Base-by-base conservation (phyloP, 2,329 filamentous ascomycete genomes). In the Pezicula carpinea region DNA sequence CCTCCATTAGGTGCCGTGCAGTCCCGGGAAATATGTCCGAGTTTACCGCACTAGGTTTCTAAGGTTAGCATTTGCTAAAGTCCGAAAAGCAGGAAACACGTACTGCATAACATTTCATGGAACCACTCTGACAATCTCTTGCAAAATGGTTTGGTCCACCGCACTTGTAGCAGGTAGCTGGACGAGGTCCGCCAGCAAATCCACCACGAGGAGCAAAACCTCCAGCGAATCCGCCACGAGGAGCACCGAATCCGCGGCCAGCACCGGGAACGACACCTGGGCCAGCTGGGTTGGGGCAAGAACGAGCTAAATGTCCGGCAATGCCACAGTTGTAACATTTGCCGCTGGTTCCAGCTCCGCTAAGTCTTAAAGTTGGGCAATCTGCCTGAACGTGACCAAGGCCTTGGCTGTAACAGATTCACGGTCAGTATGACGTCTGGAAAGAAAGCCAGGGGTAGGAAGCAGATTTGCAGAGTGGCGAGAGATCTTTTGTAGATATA, bases 311-410 rank as follows among this genome's bases (percentile, higher is more conserved):
- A 70, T 99, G 93, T 49, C 93, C 93, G 52, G 86, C 82, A 69
- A 95, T 85, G 60, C 89, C 91, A 69, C 93, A 99, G 73, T 89
- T 93, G 74, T 99, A 99, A 83, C 93, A 99, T 60, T 90, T 89
- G 55, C 89, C 89, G 66, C 86, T 84, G 51, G 85, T 84, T 54
- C 84, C 81, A 60, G 85, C 86, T 57, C 87, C 91, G 69, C 83
- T 95, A 68, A 99, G 72, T 60, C 93, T 89, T 56, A 99, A 82
- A 53, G 93, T 97, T 63, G 93, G 93, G 80, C 93, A 99, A 71
- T 99, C 93, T 59, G 93, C 93, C 77, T 99, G 93, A 63, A 99
- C 93, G 68, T 99, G 93, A 58, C 93, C 93, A 53, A 97, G 82
- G 50, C 93, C 93, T 77, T 97, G 93, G 79, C 93, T 29, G 13